phyloP scores from a whole-genome alignment of 768 basidiomycete species.

The Tylopilus sp. region DNA sequence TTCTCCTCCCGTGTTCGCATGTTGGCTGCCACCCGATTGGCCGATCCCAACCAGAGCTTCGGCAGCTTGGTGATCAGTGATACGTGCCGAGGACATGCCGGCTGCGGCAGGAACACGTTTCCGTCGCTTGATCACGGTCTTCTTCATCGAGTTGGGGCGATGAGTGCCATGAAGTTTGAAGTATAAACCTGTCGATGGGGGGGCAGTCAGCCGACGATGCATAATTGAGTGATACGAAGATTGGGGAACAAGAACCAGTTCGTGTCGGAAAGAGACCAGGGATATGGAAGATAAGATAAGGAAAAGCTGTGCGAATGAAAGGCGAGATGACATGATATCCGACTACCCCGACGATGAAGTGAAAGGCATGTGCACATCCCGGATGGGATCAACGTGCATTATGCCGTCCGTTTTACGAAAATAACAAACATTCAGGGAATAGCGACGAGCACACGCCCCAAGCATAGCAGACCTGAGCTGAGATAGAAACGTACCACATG shows the following conservation, averaged over 20 bases:
- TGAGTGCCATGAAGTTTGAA: conserved; percentile 98
- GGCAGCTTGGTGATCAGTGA: conserved; percentile 85
- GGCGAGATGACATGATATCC: conserved; percentile 20
- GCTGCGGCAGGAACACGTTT: conserved; percentile 93
- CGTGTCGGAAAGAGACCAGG: conserved; percentile 2
- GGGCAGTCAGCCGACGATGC: conserved; percentile 11
- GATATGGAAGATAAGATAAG: conserved; percentile 27
- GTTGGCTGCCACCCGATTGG: conserved; percentile 40
- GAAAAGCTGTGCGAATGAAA: conserved; percentile 7
- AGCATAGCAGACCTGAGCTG: conserved; percentile 25
- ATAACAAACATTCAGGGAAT: conserved; percentile 3
- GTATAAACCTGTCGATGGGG: conserved; percentile 71
- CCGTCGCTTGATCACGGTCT: conserved; percentile 96
- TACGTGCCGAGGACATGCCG: conserved; percentile 42
- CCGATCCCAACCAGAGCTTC: conserved; percentile 86
- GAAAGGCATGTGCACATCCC: conserved; percentile 17
- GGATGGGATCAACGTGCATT: conserved; percentile 22
- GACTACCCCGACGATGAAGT: conserved; percentile 14
- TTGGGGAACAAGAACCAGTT: no score
- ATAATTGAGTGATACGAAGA: conserved; percentile 1
- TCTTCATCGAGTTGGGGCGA: conserved; percentile 98
- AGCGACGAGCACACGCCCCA: conserved; percentile 19
- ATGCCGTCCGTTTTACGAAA: conserved; percentile 22
- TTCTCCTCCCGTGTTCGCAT: conserved; percentile 35
- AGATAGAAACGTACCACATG: conserved; percentile 68